phyloP scores from a whole-genome alignment of 768 basidiomycete species.

The Phaeotremella fagi region DNA sequence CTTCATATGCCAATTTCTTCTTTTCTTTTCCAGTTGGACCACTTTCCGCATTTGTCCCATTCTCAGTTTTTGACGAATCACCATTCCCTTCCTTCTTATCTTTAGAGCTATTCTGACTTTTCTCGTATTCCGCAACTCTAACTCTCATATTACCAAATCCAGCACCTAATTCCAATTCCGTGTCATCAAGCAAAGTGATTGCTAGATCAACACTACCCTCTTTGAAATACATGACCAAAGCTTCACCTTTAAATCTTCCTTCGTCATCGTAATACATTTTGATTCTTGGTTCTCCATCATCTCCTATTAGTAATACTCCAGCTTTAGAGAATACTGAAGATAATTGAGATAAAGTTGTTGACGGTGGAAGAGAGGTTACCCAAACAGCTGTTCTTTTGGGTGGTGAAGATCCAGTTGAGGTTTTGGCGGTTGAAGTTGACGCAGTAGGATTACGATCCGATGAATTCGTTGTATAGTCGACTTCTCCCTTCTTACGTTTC shows the following conservation, averaged over 20 bases:
- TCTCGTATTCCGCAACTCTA: slow-evolving; percentile 44
- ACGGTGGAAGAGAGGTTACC: slow-evolving; percentile 73
- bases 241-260: slow-evolving; percentile 87
- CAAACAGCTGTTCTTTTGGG: slow-evolving; percentile 93
- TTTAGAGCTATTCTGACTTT: slow-evolving; percentile 11
- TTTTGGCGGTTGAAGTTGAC: slow-evolving; percentile 51
- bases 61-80: slow-evolving; percentile 60
- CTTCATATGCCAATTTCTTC: slow-evolving; percentile 47
- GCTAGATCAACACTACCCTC: slow-evolving; percentile 90
- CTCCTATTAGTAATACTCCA: slow-evolving; percentile 88
- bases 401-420: slow-evolving; percentile 48
- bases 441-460: slow-evolving; percentile 57
- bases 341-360: slow-evolving; percentile 69
- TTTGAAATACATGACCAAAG: slow-evolving; percentile 93
- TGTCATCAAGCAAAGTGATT: slow-evolving; percentile 79
- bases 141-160: slow-evolving; percentile 52
- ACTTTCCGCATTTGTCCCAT: background rate
- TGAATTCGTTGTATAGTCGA: slow-evolving; percentile 63
- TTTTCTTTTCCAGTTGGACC: slow-evolving; percentile 33
- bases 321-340: slow-evolving; percentile 83
- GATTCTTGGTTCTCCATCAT: slow-evolving; percentile 83
- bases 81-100: slow-evolving; percentile 52
- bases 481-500: slow-evolving; percentile 57
- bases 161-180: slow-evolving; percentile 79
- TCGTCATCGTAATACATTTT: slow-evolving; percentile 90